Evolutionary conservation across 2,329 filamentous ascomycete genomes (phyloP).

Genomic region (Fusarium protoensiforme): DNA sequence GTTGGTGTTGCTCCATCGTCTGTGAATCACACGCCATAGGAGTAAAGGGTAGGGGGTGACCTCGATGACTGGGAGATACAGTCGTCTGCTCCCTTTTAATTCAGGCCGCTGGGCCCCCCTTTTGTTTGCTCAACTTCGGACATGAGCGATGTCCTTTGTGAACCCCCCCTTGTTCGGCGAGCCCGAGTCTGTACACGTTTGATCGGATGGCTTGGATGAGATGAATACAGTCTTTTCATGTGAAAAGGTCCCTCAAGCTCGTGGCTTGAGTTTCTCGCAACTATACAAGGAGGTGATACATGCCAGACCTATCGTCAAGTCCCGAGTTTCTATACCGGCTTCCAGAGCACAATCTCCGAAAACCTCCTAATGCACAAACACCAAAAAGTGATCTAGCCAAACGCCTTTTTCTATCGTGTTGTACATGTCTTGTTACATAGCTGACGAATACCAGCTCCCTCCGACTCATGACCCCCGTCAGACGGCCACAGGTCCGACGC

Average conservation of each 20-base stretch:
- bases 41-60: slow-evolving; percentile 4
- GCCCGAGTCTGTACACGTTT: neutral
- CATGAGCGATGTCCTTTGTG: neutral
- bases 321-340: neutral
- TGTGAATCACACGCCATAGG: slow-evolving; percentile 22
- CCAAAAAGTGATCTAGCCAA: slow-evolving; percentile 2
- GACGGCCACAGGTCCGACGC: slow-evolving; percentile 61
- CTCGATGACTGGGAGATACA: slow-evolving; percentile 14
- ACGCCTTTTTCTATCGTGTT: slow-evolving; percentile 20
- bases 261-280: slow-evolving; percentile 11
- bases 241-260: neutral
- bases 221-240: neutral
- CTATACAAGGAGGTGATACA: slow-evolving; percentile 3
- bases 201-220: neutral
- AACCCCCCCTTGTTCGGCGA: neutral
- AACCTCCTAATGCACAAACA: neutral
- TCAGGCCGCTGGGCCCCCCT: neutral
- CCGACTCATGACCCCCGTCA: slow-evolving; percentile 27
- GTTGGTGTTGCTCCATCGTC: neutral
- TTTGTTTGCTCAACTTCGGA: neutral
- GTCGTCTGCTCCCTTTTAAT: neutral
- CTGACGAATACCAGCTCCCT: neutral
- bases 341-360: slow-evolving; percentile 17
- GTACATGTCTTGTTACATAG: slow-evolving; percentile 26
- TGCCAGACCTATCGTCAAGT: neutral